These are phyloP conservation scores for Dactylellina sp. DNA, from an alignment of 2,329 filamentous ascomycete genomes.

Conservation along the genomic window DNA sequence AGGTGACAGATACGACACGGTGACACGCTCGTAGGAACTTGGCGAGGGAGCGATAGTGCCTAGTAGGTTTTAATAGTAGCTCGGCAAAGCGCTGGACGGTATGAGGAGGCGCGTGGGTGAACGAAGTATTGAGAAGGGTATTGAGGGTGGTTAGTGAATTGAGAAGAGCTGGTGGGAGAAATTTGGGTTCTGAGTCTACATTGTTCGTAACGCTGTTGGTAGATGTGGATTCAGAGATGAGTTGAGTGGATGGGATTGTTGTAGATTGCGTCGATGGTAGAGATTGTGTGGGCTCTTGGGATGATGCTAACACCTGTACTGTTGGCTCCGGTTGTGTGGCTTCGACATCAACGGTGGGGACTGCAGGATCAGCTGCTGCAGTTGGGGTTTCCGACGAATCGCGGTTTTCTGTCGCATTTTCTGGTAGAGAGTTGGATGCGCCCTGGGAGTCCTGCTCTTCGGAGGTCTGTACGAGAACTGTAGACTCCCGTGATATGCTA, in stretches of 20 bases:
- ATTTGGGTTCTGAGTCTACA: conserved; percentile 9
- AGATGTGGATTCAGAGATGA: conserved; percentile 20
- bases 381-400: conserved; percentile 27
- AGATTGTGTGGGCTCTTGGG: conserved; percentile 9
- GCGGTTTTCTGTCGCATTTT: conserved; percentile 21
- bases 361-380: neutral
- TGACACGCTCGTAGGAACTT: conserved; percentile 92
- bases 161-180: conserved; percentile 61
- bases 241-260: conserved; percentile 45
- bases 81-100: conserved; percentile 93
- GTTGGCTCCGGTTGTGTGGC: conserved; percentile 38
- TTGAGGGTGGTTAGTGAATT: conserved; percentile 62
- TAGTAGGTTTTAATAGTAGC: conserved; percentile 79
- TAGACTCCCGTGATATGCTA: conserved; percentile 52
- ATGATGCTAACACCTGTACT: conserved; percentile 17
- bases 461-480: conserved; percentile 34
- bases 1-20: conserved; percentile 89
- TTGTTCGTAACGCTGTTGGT: neutral
- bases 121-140: conserved; percentile 73
- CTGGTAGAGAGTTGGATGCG: conserved; percentile 7
- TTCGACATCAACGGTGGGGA: conserved; percentile 41
- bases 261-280: conserved; percentile 35
- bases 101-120: conserved; percentile 82
- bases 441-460: conserved; percentile 46
- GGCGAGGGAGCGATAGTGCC: conserved; percentile 83